Evolutionary conservation across 495 filamentous ascomycete genomes (phyloP).

Genomic region (Hypoxylon lenormandii): DNA sequence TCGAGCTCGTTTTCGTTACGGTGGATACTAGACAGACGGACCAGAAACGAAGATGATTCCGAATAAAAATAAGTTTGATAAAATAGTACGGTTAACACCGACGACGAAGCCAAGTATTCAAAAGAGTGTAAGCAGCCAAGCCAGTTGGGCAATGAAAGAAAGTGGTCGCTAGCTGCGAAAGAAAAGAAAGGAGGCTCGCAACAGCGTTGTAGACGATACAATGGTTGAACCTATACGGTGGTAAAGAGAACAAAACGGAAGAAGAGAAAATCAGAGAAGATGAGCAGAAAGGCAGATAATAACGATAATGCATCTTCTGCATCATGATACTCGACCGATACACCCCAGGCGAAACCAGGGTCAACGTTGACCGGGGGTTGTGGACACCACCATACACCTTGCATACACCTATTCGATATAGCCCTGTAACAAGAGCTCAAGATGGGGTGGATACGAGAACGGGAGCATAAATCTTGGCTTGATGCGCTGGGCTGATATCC

Average conservation of each 20-base stretch:
- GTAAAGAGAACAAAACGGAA: slow-evolving; percentile 57
- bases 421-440: slow-evolving; percentile 41
- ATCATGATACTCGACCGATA: slow-evolving; percentile 46
- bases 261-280: slow-evolving; percentile 47
- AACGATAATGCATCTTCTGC: slow-evolving; percentile 48
- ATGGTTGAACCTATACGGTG: slow-evolving; percentile 55
- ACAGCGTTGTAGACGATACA: slow-evolving; percentile 61
- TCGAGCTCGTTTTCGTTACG: slow-evolving; percentile 28
- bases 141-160: slow-evolving; percentile 69
- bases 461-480: slow-evolving; percentile 48
- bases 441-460: slow-evolving; percentile 48
- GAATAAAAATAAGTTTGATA: slow-evolving; percentile 44
- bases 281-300: slow-evolving; percentile 46
- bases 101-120: slow-evolving; percentile 60
- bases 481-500: slow-evolving; percentile 43
- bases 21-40: slow-evolving; percentile 26
- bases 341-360: slow-evolving; percentile 45
- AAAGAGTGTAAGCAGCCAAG: slow-evolving; percentile 68
- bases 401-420: slow-evolving; percentile 20
- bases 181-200: slow-evolving; percentile 61
- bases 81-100: slow-evolving; percentile 61
- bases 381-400: slow-evolving; percentile 41
- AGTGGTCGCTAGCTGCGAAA: slow-evolving; percentile 67
- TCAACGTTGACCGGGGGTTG: slow-evolving; percentile 26
- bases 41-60: slow-evolving; percentile 49